Evolutionary conservation across 108 stramenopile species (phyloP), one percentile per base, ranked within the genome.

Genomic region (Cyclotella cryptica): DNA sequence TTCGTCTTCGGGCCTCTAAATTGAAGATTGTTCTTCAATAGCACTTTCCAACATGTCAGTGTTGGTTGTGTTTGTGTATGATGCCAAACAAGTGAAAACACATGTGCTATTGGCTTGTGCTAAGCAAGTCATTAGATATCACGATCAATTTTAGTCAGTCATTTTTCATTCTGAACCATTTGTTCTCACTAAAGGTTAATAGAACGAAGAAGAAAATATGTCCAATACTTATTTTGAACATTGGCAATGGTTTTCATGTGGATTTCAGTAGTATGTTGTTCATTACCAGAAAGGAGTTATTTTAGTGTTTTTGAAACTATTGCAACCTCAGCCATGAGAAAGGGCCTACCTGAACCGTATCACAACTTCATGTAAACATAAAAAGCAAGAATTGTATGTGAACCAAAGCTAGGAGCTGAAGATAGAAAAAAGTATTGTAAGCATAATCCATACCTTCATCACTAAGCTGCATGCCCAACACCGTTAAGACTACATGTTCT

Each of bases 401-500:
- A 19, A 19, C n/a, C 49, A 19, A 8, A 3, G 19, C 3, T 3
- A 51, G n/a, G 8, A 51, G 1, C 3, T 51, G n/a, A 51, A 8
- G 19, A 19, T 3, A 7, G 8, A 19, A 51, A 7, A 51, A 19
- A 51, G n/a, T 51, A 7, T 17, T 1, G 49, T 8, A 72, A 59
- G 6, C 35, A 5, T 61, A 5, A 14, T 18, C 61, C 59, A 45
- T 21, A 74, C 73, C 73, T 65, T 54, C 63, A 35, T 80, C 79
- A 26, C 46, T 26, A 0, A 80, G 74, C 49, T 80, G 79, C 47
- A 80, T 19, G 29, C 74, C 58, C 4, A 66, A 74, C 22, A 42
- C 46, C 21, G 73, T 63, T 13, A 80, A 55, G 14, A 69, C 35
- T 4, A 80, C 41, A n/a, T 10, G 73, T 80, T 55, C 74, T 73